Base-by-base conservation (phyloP, 2,329 filamentous ascomycete species). In the Coniochaeta sp. region DNA sequence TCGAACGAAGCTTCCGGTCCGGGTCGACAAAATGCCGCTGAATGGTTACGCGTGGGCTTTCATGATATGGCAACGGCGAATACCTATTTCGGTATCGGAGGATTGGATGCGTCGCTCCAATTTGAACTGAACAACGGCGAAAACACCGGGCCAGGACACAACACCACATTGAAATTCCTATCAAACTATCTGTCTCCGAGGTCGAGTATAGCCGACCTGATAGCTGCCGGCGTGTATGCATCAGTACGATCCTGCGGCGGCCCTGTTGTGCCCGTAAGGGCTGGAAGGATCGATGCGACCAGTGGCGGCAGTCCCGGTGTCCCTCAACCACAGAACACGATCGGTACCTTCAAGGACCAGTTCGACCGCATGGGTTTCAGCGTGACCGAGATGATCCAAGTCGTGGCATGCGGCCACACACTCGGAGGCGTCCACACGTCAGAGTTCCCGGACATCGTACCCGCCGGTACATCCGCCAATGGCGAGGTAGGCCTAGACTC, bases 61-160 rank as follows among this genome's bases (percentile, higher is more conserved):
- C 84, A 87, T 70, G 84, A 87, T 68, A 84, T 86, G 79, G 74
- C 81, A 5, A 83, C 82, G 2, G 79, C 76, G 33, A 84, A 82
- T 65, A 68, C 73, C 14, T 78, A 72, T 62, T 75, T 72, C 33
- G 74, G 75, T 40, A 71, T 70, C 5, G 84, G 84, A 38, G 85
- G 85, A 0, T 62, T 87, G 40, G 85, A 88, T 65, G 84, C 73
- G 16, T 87, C 84, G 5, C 72, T 88, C 33, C 81, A 84, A 62
- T 88, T 81, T 65, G 84, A 87, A 70, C 71, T 85, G 22, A 73
- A 70, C 33, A 78, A 76, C 60, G 75, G 77, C 40, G 84, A 87
- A 64, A 86, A 87, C 64, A 73, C 78, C 1, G 84, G 84, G 0
- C 75, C 81, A 0, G 83, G 79, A 1, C 84, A 85, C 66, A 74